phyloP scores from a whole-genome alignment of 2,329 filamentous ascomycete species.

The Sclerotinia sclerotiorum region DNA sequence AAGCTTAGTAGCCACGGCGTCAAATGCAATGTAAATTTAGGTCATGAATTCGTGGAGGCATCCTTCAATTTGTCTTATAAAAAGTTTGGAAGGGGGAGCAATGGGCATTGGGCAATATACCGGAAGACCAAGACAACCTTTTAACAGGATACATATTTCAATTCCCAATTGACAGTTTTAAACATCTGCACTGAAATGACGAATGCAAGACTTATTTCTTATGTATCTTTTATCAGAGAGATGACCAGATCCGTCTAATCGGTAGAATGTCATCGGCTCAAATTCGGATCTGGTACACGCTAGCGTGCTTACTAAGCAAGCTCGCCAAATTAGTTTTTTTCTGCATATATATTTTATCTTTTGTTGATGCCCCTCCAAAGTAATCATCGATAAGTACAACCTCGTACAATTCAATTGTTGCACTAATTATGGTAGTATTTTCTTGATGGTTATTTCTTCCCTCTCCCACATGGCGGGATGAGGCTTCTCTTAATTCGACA shows the following conservation, averaged over 20 bases:
- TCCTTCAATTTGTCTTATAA: not conserved
- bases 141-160: not conserved
- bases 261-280: not conserved
- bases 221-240: too few species aligned
- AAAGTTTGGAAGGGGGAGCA: not conserved
- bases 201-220: not conserved
- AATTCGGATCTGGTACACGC: not conserved
- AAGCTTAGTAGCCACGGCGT: not conserved
- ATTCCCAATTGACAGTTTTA: not conserved
- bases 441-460: constrained; percentile 29
- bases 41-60: not conserved
- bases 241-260: not conserved
- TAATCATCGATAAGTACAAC: not conserved
- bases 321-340: constrained; percentile 7
- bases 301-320: not conserved
- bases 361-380: constrained; percentile 3
- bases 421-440: constrained; percentile 29
- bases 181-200: not conserved
- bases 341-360: not conserved
- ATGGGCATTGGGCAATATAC: too few species aligned
- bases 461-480: constrained; percentile 46
- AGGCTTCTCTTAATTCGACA: constrained; percentile 78
- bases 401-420: not conserved
- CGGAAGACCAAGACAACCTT: too few species aligned
- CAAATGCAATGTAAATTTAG: not conserved